These are phyloP conservation scores for Hypsizygus ulmarius DNA, from an alignment of 1,284 basidiomycete species.

Conservation along the genomic window DNA sequence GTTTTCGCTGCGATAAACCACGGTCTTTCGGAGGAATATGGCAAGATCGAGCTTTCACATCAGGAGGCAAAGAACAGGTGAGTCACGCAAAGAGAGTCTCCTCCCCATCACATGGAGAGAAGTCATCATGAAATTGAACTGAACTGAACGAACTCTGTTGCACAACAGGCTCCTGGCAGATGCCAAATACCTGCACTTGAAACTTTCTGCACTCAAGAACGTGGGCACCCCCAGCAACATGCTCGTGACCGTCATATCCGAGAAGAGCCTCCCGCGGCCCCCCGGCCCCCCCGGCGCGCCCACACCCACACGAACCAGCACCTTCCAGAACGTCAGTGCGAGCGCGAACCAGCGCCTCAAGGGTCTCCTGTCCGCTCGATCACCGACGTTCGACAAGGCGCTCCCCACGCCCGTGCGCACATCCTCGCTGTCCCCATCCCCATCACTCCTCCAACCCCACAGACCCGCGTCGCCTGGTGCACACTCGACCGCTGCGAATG, in stretches of 20 bases:
- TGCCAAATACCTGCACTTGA: conserved; percentile 72
- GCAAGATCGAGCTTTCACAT: conserved; percentile 74
- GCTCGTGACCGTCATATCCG: conserved; percentile 78
- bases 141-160: conserved; percentile 3
- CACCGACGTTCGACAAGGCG: conserved; percentile 35
- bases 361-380: conserved; percentile 38
- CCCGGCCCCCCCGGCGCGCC: conserved; percentile 19
- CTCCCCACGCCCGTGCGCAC: conserved; percentile 31
- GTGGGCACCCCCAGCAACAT: conserved; percentile 67
- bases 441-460: conserved; percentile 6
- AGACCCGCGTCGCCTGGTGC: conserved; percentile 23
- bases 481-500: conserved; percentile 14
- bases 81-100: conserved; percentile 21
- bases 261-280: conserved; percentile 54
- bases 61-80: conserved; percentile 82
- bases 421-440: conserved; percentile 13
- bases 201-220: conserved; percentile 69
- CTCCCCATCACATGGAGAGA: neutral
- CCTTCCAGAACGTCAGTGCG: conserved; percentile 24
- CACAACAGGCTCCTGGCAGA: conserved; percentile 68
- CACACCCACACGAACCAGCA: conserved; percentile 33
- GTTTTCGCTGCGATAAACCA: conserved; percentile 91
- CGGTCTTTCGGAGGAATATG: conserved; percentile 82
- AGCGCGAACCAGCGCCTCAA: conserved; percentile 43
- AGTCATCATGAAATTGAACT: conserved; percentile 10